phyloP scores from a whole-genome alignment of 176 grass and related monocot species.

The Aechmea fasciata region DNA sequence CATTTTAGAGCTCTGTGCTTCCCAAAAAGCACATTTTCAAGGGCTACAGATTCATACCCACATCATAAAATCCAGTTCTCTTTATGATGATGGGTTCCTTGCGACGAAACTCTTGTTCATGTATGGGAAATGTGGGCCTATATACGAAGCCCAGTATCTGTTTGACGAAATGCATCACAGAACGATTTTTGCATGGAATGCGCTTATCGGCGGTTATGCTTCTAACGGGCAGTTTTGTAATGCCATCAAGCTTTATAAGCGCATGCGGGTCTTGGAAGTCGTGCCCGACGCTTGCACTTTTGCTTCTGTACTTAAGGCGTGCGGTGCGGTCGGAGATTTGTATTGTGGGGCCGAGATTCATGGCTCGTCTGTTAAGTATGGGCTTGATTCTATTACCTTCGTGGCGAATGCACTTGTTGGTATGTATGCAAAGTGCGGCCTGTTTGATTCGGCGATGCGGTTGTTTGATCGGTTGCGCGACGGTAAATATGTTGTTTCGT shows the following conservation, averaged over 20 bases:
- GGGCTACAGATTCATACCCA: conserved; percentile 61
- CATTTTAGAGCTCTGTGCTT: conserved; percentile 62
- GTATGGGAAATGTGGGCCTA: conserved; percentile 63
- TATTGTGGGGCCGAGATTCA: conserved; percentile 50
- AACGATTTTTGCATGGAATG: conserved; percentile 87
- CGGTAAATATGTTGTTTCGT: conserved; percentile 51
- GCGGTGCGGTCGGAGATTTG: conserved; percentile 22
- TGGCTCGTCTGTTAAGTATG: conserved; percentile 39
- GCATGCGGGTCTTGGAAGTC: conserved; percentile 32
- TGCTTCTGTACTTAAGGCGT: conserved; percentile 69
- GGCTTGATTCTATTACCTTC: conserved; percentile 41
- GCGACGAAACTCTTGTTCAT: conserved; percentile 75
- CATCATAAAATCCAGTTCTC: conserved; percentile 27
- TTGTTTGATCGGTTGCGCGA: conserved; percentile 49
- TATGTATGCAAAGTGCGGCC: conserved; percentile 74
- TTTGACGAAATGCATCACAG: conserved; percentile 59
- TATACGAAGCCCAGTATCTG: conserved; percentile 41
- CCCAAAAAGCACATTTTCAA: conserved; percentile 28
- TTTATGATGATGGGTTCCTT: conserved; percentile 39
- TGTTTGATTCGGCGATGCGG: conserved; percentile 44
- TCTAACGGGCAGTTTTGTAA: conserved; percentile 17
- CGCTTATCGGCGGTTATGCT: conserved; percentile 69
- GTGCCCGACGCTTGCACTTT: conserved; percentile 69
- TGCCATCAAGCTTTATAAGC: conserved; percentile 32
- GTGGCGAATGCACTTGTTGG: conserved; percentile 69